phyloP scores from a whole-genome alignment of 257 asterid species.

The Forsythia suspensa region DNA sequence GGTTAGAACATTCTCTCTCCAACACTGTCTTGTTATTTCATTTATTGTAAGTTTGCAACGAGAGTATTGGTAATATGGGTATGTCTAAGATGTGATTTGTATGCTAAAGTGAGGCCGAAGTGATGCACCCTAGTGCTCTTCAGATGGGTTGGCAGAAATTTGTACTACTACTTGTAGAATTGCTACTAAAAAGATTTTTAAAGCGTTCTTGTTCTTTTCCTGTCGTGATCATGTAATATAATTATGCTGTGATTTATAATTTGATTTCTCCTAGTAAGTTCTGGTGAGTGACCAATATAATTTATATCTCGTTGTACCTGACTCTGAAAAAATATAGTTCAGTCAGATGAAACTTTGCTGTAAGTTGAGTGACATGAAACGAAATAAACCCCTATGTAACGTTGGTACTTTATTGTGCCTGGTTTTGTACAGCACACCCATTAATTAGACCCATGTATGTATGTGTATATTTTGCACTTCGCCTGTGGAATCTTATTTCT shows the following conservation, averaged over 20 bases:
- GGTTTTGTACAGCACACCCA: too few relatives aligned
- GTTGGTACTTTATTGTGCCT: too few relatives aligned
- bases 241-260: not conserved
- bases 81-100: conserved; percentile 18
- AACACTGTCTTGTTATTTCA: conserved; percentile 35
- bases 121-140: not conserved
- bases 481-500: too few relatives aligned
- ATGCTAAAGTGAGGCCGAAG: conserved; percentile 9
- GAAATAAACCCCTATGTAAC: too few relatives aligned
- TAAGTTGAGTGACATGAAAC: too few relatives aligned
- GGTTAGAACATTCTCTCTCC: conserved; percentile 36
- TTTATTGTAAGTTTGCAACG: conserved; percentile 45
- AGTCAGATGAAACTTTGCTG: too few relatives aligned
- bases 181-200: not conserved
- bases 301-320: not conserved
- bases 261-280: not conserved
- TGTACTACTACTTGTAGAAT: not conserved
- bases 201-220: not conserved
- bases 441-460: too few relatives aligned
- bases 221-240: not conserved
- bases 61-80: conserved; percentile 32
- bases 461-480: too few relatives aligned
- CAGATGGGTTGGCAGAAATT: conserved; percentile 20
- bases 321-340: not conserved
- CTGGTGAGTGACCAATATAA: not conserved